phyloP scores from a whole-genome alignment of 2,329 filamentous ascomycete species.

The Sporothrix variecibatus region DNA sequence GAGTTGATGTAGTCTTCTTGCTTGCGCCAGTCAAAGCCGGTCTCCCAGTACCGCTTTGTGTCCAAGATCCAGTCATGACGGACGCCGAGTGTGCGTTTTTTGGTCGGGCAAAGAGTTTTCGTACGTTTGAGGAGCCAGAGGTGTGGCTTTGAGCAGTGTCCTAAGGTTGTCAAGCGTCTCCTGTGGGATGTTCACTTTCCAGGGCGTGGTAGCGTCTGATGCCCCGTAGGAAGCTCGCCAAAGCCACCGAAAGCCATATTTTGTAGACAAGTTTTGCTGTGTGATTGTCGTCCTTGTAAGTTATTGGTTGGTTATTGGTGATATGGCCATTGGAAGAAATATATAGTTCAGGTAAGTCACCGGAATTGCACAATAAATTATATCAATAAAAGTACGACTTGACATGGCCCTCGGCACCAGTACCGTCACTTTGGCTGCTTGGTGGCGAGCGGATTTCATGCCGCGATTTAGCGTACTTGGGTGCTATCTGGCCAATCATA shows the following conservation, averaged over 20 bases:
- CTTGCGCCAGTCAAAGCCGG: background rate
- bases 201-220: background rate
- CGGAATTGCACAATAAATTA: background rate
- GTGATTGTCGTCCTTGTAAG: background rate
- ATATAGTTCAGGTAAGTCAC: background rate
- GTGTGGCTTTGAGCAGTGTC: background rate
- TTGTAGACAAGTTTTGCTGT: background rate
- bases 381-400: background rate
- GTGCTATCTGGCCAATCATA: background rate
- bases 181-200: background rate
- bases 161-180: background rate
- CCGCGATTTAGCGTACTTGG: background rate
- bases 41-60: background rate
- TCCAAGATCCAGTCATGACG: background rate
- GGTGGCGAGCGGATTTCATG: background rate
- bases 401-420: background rate
- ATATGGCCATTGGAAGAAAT: background rate
- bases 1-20: background rate
- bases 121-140: background rate
- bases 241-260: background rate
- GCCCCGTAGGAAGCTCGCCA: background rate
- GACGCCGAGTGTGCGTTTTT: background rate
- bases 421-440: background rate
- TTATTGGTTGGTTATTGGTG: too few relatives aligned
- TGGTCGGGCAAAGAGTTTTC: background rate